Evolutionary conservation across 2,329 filamentous ascomycete genomes (phyloP).

Genomic region (Colletotrichum chrysophilum): DNA sequence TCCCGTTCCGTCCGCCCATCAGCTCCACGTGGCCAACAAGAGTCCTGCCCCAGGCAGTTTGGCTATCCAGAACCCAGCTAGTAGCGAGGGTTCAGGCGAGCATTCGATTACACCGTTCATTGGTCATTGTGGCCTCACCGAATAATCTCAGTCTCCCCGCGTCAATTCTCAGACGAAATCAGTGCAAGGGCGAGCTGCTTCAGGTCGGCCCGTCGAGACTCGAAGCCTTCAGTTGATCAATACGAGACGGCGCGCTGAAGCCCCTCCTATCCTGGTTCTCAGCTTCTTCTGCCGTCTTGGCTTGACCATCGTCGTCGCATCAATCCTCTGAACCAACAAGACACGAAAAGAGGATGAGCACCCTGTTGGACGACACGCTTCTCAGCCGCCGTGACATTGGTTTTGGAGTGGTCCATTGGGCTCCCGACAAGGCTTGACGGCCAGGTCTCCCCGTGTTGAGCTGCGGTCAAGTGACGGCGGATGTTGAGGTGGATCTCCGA

Average conservation of each 20-base stretch:
- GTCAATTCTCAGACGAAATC: background rate
- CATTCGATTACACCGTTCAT: background rate
- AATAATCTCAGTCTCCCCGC: background rate
- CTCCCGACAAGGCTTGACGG: background rate
- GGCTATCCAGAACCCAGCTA: background rate
- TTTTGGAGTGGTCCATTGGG: background rate
- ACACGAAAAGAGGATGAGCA: background rate
- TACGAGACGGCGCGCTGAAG: background rate
- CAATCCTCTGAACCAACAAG: constrained; percentile 6
- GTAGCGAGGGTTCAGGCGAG: background rate
- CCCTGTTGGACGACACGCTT: background rate
- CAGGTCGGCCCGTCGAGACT: background rate
- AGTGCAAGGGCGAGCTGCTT: background rate
- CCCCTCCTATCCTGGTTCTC: background rate
- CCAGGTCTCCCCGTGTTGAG: background rate
- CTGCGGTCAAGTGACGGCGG: constrained; percentile 6
- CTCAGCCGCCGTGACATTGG: background rate
- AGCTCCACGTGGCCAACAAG: background rate
- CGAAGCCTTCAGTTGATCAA: background rate
- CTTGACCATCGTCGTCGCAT: background rate
- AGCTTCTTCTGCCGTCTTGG: background rate
- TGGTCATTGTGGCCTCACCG: background rate
- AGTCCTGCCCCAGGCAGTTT: background rate
- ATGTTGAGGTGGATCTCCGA: background rate
- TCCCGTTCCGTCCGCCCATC: constrained; percentile 7